Evolutionary conservation across 1,284 basidiomycete species (phyloP).

Genomic region (Tilletia horrida): DNA sequence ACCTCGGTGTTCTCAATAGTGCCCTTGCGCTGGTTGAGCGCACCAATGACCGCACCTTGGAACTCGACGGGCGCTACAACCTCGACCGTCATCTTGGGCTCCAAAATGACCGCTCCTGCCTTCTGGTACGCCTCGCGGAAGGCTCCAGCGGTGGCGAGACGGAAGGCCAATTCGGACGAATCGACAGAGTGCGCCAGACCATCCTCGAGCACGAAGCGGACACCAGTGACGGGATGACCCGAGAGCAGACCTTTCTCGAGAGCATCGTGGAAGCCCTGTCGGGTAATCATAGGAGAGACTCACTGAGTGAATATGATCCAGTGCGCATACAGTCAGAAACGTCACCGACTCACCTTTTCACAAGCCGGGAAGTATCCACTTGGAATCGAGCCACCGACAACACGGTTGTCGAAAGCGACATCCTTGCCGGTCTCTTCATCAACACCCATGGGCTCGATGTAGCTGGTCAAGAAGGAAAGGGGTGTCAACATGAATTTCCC

Average conservation of each 20-base stretch:
- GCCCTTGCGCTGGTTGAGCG: conserved; percentile 86
- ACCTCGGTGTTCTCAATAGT: conserved; percentile 95
- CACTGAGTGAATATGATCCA: background rate
- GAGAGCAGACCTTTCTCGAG: conserved; percentile 85
- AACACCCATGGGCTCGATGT: conserved; percentile 82
- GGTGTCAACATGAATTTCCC: background rate
- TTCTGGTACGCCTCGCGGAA: conserved; percentile 85
- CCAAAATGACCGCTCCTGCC: conserved; percentile 77
- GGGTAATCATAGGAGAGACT: background rate
- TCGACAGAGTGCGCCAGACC: conserved; percentile 92
- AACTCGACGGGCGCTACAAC: conserved; percentile 94
- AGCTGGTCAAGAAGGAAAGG: conserved; percentile 18
- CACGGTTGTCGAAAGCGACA: conserved; percentile 77
- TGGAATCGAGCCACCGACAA: conserved; percentile 91
- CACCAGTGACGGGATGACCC: conserved; percentile 82
- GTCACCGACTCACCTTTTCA: conserved; percentile 67
- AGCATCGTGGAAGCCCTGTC: conserved; percentile 88
- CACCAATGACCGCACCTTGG: conserved; percentile 94
- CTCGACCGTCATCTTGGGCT: conserved; percentile 98
- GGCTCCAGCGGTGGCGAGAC: conserved; percentile 81
- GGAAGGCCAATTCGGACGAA: conserved; percentile 94
- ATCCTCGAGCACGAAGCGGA: conserved; percentile 84
- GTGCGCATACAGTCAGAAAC: background rate
- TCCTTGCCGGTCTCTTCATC: conserved; percentile 80
- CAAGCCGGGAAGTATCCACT: conserved; percentile 88